A percentile compares a stretch with the other conserved stretches of the same genome.
phyloP scores from a whole-genome alignment of 495 filamentous ascomycete genomes.

The Trichoderma erinaceum region DNA sequence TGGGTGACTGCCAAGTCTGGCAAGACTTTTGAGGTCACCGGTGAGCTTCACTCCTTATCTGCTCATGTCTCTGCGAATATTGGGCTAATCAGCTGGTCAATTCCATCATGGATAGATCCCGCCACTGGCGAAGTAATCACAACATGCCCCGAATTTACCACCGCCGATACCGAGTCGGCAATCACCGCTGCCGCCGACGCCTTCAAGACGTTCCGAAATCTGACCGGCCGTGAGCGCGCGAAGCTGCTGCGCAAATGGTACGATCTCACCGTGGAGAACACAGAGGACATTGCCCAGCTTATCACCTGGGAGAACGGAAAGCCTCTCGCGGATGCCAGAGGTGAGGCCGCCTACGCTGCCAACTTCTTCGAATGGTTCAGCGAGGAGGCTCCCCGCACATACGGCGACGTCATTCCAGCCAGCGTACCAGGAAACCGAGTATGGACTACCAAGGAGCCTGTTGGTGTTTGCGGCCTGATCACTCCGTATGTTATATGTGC shows the following conservation, averaged over 20 bases:
- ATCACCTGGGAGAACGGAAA: conserved; percentile 87
- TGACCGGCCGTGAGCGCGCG: conserved; percentile 72
- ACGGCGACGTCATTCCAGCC: conserved; percentile 72
- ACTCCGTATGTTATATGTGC: conserved; percentile 50
- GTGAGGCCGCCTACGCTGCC: conserved; percentile 67
- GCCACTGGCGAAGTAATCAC: conserved; percentile 73
- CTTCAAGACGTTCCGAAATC: conserved; percentile 67
- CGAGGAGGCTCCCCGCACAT: conserved; percentile 66
- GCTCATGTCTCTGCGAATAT: neutral
- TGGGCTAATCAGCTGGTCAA: conserved; percentile 12
- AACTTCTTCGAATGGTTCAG: conserved; percentile 80
- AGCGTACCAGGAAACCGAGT: conserved; percentile 66
- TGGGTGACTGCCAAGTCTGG: conserved; percentile 71
- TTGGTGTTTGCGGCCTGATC: conserved; percentile 91
- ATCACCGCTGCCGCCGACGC: conserved; percentile 71
- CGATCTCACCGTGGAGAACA: conserved; percentile 78
- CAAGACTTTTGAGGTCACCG: conserved; percentile 73
- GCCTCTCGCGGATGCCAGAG: conserved; percentile 63
- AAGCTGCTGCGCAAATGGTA: conserved; percentile 86
- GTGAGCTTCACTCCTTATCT: conserved; percentile 31
- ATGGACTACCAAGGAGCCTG: conserved; percentile 74
- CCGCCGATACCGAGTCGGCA: conserved; percentile 67
- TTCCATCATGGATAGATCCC: conserved; percentile 51
- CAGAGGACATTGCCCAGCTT: conserved; percentile 79
- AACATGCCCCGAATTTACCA: conserved; percentile 73